Conservation (phyloP, 345 rosid species). For the Raphanus sativus region DNA sequence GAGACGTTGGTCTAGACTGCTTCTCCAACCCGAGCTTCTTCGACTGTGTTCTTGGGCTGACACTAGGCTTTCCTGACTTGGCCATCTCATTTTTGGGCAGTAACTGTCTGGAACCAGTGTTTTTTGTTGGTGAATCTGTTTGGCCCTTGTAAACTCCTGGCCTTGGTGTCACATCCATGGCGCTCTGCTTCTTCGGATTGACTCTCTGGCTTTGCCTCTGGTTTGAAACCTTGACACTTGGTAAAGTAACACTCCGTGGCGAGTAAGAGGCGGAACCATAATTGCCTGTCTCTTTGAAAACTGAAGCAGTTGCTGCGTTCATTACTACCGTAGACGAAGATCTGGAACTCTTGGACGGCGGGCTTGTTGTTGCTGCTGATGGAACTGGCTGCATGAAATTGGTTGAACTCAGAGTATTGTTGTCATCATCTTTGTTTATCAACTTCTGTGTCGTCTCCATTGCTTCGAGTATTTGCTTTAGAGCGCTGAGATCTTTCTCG, state of each 20-base stretch:
- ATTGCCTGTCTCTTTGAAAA: constrained; percentile 34
- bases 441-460: constrained; percentile 65
- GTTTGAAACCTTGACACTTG: constrained; percentile 42
- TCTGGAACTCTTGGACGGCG: constrained; percentile 46
- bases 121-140: constrained; percentile 43
- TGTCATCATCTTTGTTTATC: constrained; percentile 38
- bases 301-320: constrained; percentile 50
- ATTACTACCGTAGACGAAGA: constrained; percentile 53
- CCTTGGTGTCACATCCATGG: constrained; percentile 51
- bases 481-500: constrained; percentile 86
- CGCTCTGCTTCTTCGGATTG: constrained; percentile 42
- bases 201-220: constrained; percentile 41
- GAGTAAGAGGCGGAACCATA: constrained; percentile 34
- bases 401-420: constrained; percentile 33
- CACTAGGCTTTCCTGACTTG: constrained; percentile 41
- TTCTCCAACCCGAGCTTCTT: constrained; percentile 53
- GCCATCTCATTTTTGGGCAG: constrained; percentile 35
- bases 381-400: constrained; percentile 39
- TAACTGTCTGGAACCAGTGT: constrained; percentile 25
- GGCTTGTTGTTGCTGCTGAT: constrained; percentile 35
- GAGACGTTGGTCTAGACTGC: constrained; percentile 42
- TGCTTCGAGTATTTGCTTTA: constrained; percentile 79
- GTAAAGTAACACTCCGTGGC: constrained; percentile 34
- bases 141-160: constrained; percentile 37
- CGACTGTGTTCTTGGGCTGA: constrained; percentile 51